These are phyloP conservation scores for Didymella pomorum DNA, from an alignment of 2,329 filamentous ascomycete genomes.

Conservation along the genomic window DNA sequence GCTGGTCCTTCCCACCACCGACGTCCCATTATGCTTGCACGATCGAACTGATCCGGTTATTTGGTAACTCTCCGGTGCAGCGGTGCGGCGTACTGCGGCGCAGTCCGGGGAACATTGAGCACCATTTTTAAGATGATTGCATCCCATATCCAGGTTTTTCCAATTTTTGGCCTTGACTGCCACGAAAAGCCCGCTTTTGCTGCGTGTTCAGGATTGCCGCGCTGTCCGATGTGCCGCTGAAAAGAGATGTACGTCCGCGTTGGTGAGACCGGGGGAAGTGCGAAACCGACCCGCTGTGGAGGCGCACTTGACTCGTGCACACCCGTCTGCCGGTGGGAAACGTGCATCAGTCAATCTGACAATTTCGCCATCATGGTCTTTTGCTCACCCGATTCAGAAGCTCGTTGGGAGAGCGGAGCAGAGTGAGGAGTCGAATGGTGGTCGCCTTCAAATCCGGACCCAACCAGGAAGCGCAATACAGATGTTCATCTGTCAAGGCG, in stretches of 20 bases:
- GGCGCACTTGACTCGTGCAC: conserved; percentile 11
- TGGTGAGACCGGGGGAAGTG: conserved; percentile 5
- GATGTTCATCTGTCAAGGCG: background rate
- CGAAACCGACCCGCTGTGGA: conserved; percentile 7
- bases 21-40: background rate
- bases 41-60: conserved; percentile 3
- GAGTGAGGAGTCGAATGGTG: background rate
- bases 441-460: background rate
- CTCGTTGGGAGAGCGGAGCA: background rate
- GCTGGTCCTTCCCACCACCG: background rate
- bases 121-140: background rate
- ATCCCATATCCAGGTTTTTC: background rate
- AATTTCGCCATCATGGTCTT: conserved; percentile 4
- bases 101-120: background rate
- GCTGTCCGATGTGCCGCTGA: conserved; percentile 2
- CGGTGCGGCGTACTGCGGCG: conserved; percentile 1
- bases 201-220: background rate
- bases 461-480: background rate
- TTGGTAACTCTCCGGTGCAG: conserved; percentile 10
- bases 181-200: background rate
- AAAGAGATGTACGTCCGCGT: conserved; percentile 11
- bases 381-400: background rate
- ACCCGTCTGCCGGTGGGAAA: background rate
- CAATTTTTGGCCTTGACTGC: background rate
- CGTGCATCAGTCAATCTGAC: conserved; percentile 1